A percentile compares a stretch with the other conserved stretches of the same genome.
Conservation (phyloP, 2,329 filamentous ascomycete genomes). For the Hypoxylon sp. region DNA sequence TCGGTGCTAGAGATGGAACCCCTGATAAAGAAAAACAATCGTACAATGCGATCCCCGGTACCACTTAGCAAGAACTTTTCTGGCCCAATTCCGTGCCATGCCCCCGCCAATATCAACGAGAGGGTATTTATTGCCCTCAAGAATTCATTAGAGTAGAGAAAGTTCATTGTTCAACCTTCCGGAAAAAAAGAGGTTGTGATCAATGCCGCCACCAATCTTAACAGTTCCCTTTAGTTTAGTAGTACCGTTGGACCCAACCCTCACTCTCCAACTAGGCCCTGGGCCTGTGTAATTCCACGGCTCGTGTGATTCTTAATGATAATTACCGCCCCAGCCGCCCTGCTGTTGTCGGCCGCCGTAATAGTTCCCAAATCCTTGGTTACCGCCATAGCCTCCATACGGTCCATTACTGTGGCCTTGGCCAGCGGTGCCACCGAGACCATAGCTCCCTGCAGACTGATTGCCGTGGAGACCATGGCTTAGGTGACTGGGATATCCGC, state of each 20-base stretch:
- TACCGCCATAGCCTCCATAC: constrained; percentile 68
- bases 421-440: constrained; percentile 65
- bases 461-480: constrained; percentile 68
- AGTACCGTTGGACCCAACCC: constrained; percentile 29
- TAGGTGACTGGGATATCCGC: constrained; percentile 69
- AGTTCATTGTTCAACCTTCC: constrained; percentile 21
- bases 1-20: constrained; percentile 47
- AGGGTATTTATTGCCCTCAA: constrained; percentile 36
- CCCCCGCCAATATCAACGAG: constrained; percentile 48
- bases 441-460: constrained; percentile 63
- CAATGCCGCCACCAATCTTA: constrained; percentile 31
- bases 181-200: constrained; percentile 23
- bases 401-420: constrained; percentile 69
- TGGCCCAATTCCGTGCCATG: constrained; percentile 48
- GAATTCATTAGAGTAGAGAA: constrained; percentile 49
- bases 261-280: constrained; percentile 35
- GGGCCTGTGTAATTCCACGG: constrained; percentile 44
- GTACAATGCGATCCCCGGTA: constrained; percentile 52
- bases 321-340: constrained; percentile 73
- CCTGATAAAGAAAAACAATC: constrained; percentile 53
- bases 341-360: constrained; percentile 64
- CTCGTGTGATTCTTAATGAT: constrained; percentile 58
- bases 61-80: constrained; percentile 50
- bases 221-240: constrained; percentile 11
- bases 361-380: constrained; percentile 64